Evolutionary conservation across 169 alveolate species (phyloP).

Genomic region (Cardiosporidium cionae): DNA sequence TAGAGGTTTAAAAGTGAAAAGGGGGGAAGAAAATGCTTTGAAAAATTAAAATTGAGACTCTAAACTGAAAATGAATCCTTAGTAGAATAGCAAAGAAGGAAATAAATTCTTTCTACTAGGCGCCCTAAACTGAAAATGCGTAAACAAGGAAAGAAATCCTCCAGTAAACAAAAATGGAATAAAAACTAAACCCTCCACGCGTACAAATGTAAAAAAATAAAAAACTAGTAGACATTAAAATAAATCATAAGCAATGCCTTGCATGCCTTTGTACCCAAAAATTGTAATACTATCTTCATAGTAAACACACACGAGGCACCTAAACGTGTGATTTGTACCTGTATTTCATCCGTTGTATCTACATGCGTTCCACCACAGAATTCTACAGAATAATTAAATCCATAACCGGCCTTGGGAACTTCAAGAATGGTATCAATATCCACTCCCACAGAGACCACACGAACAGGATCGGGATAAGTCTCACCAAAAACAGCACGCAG

Average conservation of each 20-base stretch:
- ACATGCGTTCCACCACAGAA: slow-evolving; percentile 87
- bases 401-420: background rate
- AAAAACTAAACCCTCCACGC: no score
- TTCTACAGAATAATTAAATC: slow-evolving; percentile 61
- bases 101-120: no score
- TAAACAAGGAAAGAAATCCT: no score
- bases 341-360: slow-evolving; percentile 56
- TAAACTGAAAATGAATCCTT: no score
- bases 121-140: no score
- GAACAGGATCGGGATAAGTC: slow-evolving; percentile 80
- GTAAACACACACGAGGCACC: background rate
- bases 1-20: no score
- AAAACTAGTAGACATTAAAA: background rate
- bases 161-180: no score
- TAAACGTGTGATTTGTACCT: slow-evolving; percentile 6
- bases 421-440: slow-evolving; percentile 42
- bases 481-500: slow-evolving; percentile 78
- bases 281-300: slow-evolving; percentile 2
- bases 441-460: slow-evolving; percentile 76
- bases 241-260: background rate
- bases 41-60: no score
- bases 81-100: no score
- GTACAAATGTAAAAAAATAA: background rate
- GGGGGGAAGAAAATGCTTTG: no score
- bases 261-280: background rate